Evolutionary conservation across 768 basidiomycete genomes (phyloP).

Genomic region (Tylopilus cervinicoccineus): DNA sequence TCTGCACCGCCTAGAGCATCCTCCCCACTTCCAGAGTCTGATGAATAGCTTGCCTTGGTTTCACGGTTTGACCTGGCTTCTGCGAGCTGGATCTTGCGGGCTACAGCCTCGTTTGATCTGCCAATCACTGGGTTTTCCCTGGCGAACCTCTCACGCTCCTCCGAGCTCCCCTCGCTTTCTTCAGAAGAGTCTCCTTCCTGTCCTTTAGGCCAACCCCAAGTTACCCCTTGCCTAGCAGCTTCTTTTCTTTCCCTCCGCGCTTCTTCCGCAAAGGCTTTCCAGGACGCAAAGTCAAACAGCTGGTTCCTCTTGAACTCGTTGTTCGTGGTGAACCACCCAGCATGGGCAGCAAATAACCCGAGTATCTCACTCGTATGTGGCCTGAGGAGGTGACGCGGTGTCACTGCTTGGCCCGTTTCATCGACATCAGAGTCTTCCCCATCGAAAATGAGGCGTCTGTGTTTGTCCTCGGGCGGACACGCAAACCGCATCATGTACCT

Average conservation of each 20-base stretch:
- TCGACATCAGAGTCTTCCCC: constrained; percentile 29
- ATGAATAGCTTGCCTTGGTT: constrained; percentile 1
- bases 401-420: constrained; percentile 25
- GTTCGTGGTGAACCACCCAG: constrained; percentile 56
- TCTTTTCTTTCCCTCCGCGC: constrained; percentile 29
- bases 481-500: constrained; percentile 36
- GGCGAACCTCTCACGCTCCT: constrained; percentile 8
- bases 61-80: not conserved
- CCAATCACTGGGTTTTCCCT: constrained; percentile 27
- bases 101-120: constrained; percentile 15
- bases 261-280: constrained; percentile 43
- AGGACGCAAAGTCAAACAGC: constrained; percentile 41
- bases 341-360: constrained; percentile 49
- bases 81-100: constrained; percentile 20
- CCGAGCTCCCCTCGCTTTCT: constrained; percentile 4
- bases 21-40: constrained; percentile 22
- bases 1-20: constrained; percentile 15
- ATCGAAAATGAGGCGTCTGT: constrained; percentile 35
- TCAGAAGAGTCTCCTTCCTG: constrained; percentile 5
- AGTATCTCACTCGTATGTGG: constrained; percentile 50
- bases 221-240: constrained; percentile 25
- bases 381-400: constrained; percentile 42
- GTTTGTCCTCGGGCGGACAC: constrained; percentile 22
- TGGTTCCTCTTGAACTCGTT: constrained; percentile 30
- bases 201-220: constrained; percentile 24